Evolutionary conservation across 129 eudicot genomes (phyloP).

Genomic region (Scalesia atractyloides): DNA sequence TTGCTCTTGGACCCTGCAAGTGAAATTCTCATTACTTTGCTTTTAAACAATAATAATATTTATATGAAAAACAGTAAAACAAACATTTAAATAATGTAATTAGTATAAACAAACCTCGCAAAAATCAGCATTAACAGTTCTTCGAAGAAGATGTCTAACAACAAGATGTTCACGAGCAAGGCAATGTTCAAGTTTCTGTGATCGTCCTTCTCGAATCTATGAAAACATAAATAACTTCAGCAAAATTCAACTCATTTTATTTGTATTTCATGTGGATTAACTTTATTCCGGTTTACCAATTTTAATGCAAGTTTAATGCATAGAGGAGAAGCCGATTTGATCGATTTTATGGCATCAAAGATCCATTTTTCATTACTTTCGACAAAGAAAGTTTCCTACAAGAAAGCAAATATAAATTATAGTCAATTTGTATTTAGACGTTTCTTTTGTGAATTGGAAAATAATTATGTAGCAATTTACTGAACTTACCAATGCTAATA

Average conservation of each 20-base stretch:
- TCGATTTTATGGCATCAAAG: constrained; percentile 35
- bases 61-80: not conserved
- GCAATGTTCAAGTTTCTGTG: constrained; percentile 30
- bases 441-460: not conserved
- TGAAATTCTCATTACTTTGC: not conserved
- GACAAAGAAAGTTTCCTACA: constrained; percentile 30
- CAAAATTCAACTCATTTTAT: not conserved
- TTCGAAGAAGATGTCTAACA: constrained; percentile 34
- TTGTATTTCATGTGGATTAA: not conserved
- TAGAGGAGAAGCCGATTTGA: constrained; percentile 44
- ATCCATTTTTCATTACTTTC: constrained; percentile 39
- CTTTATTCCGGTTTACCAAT: constrained; percentile 27
- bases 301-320: constrained; percentile 40
- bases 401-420: constrained; percentile 9
- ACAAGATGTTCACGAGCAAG: constrained; percentile 40
- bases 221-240: not conserved
- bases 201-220: constrained; percentile 41
- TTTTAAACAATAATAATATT: not conserved
- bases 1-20: constrained; percentile 47
- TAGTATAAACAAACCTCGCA: constrained; percentile 23
- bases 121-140: constrained; percentile 34
- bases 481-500: constrained; percentile 42
- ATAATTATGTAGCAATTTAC: not conserved
- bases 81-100: not conserved
- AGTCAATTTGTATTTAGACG: not conserved